phyloP scores from a whole-genome alignment of 139 green algal species.

The Chlamydomonas incerta region DNA sequence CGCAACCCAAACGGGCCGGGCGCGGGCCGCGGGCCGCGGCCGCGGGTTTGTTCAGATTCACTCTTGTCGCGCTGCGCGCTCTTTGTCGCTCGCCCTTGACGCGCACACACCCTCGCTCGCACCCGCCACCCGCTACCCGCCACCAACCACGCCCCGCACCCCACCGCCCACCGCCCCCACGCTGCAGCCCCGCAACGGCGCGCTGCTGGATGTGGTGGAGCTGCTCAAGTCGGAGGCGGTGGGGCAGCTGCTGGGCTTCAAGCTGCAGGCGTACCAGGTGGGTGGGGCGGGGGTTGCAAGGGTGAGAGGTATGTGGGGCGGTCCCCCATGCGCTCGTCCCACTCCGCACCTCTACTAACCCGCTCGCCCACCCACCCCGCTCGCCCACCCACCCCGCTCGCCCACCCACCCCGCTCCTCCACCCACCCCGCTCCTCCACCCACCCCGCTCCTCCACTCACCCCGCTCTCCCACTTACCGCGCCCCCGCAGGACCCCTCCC shows the following conservation, averaged over 20 bases:
- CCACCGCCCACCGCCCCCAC: too few relatives aligned
- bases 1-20: too few relatives aligned
- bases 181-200: background rate
- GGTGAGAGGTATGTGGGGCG: background rate
- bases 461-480: background rate
- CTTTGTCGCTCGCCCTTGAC: too few relatives aligned
- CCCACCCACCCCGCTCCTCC: too few relatives aligned
- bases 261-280: slow-evolving; percentile 72
- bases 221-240: slow-evolving; percentile 58
- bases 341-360: too few relatives aligned
- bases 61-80: too few relatives aligned
- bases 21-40: too few relatives aligned
- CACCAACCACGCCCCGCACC: too few relatives aligned
- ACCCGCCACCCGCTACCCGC: too few relatives aligned
- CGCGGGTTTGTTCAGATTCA: too few relatives aligned
- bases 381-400: background rate
- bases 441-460: background rate
- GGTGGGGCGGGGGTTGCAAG: background rate
- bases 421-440: background rate
- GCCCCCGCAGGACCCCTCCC: slow-evolving; percentile 27
- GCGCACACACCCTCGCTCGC: too few relatives aligned
- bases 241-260: slow-evolving; percentile 75
- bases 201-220: background rate
- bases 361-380: background rate
- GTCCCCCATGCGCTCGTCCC: too few relatives aligned